Evolutionary conservation across 1,284 basidiomycete species (phyloP).

Genomic region (Anthracocystis walkeri): DNA sequence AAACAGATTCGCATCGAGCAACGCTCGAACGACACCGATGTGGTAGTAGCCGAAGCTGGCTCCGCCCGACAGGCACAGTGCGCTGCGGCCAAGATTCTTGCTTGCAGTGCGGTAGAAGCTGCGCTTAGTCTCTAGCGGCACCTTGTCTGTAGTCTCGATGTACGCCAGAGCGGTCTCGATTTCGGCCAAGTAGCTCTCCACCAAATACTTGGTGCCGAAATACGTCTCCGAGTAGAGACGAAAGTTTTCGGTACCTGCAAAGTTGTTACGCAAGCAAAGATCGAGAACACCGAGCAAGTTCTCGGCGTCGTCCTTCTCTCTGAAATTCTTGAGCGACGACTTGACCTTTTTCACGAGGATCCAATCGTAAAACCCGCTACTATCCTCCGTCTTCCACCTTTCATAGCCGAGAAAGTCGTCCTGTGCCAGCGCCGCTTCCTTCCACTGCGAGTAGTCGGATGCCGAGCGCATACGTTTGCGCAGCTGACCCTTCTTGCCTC

Average conservation of each 20-base stretch:
- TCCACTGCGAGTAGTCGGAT: constrained; percentile 82
- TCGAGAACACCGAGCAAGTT: constrained; percentile 88
- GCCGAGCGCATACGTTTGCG: constrained; percentile 81
- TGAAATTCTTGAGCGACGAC: constrained; percentile 73
- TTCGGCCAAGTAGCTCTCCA: constrained; percentile 62
- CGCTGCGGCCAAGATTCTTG: constrained; percentile 87
- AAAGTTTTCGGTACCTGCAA: constrained; percentile 91
- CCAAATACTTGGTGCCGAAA: constrained; percentile 67
- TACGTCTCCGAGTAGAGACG: constrained; percentile 88
- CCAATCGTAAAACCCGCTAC: constrained; percentile 67
- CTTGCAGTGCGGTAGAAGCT: constrained; percentile 90
- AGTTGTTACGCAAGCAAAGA: constrained; percentile 91
- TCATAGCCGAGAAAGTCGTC: constrained; percentile 74
- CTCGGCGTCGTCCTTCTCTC: constrained; percentile 79
- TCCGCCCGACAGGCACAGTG: constrained; percentile 92
- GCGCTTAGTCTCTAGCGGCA: constrained; percentile 88
- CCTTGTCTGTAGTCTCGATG: constrained; percentile 67
- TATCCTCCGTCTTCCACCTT: constrained; percentile 63
- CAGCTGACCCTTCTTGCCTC: constrained; percentile 83
- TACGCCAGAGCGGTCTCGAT: constrained; percentile 54
- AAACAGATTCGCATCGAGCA: constrained; percentile 86
- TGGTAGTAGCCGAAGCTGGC: constrained; percentile 91
- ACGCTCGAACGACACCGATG: constrained; percentile 89
- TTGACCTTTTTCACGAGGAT: constrained; percentile 67
- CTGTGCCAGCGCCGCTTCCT: constrained; percentile 80